phyloP scores from a whole-genome alignment of 1,284 basidiomycete genomes.

The Ustilago trichophora region DNA sequence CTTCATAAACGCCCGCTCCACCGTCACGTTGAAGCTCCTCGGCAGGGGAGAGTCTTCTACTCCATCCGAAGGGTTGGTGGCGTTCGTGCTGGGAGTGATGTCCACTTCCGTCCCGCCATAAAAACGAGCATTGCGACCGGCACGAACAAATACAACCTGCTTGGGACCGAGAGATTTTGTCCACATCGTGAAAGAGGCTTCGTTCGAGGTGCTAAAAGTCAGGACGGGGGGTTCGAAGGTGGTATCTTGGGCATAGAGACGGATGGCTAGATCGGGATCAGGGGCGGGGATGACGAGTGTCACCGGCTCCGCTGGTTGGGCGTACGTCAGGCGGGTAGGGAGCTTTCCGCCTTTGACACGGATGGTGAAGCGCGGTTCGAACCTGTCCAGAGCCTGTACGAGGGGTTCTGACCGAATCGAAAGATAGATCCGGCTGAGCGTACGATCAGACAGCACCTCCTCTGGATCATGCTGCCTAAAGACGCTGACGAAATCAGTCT shows the following conservation, averaged over 20 bases:
- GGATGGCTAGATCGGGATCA: constrained; percentile 59
- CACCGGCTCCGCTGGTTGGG: constrained; percentile 55
- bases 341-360: constrained; percentile 41
- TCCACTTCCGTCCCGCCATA: constrained; percentile 42
- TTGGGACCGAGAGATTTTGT: constrained; percentile 50
- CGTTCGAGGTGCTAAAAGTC: constrained; percentile 42
- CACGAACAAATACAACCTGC: constrained; percentile 56
- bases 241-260: constrained; percentile 56
- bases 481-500: constrained; percentile 46
- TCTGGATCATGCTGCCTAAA: constrained; percentile 54
- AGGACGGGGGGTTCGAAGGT: constrained; percentile 61
- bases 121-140: constrained; percentile 51
- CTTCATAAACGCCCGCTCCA: constrained; percentile 58
- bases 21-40: constrained; percentile 39
- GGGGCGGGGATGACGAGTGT: constrained; percentile 52
- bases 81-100: too few relatives aligned
- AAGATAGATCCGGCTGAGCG: constrained; percentile 56
- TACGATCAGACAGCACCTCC: constrained; percentile 54
- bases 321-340: constrained; percentile 49
- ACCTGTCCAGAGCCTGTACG: constrained; percentile 41
- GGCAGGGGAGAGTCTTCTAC: constrained; percentile 34
- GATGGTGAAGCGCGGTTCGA: constrained; percentile 45
- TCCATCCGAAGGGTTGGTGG: too few relatives aligned
- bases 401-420: constrained; percentile 53
- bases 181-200: constrained; percentile 57